These are phyloP conservation scores for Hypholoma sublateritium DNA, from an alignment of 768 basidiomycete species.

Conservation along the genomic window DNA sequence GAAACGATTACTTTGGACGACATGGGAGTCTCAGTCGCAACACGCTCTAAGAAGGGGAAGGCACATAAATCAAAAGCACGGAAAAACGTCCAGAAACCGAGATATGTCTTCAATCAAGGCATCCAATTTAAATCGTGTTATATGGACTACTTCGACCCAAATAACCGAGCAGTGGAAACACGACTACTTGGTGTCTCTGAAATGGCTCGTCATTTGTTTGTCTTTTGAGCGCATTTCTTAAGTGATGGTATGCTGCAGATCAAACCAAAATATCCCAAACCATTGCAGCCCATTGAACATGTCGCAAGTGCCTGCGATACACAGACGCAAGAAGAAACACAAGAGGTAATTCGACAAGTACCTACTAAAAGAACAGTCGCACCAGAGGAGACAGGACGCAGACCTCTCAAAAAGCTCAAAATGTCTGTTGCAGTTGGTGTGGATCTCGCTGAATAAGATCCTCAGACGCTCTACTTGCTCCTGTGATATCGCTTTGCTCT, in stretches of 20 bases:
- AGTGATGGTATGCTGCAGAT: slow-evolving; percentile 8
- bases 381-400: slow-evolving; percentile 20
- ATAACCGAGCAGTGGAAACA: slow-evolving; percentile 53
- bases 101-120: slow-evolving; percentile 56
- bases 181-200: slow-evolving; percentile 60
- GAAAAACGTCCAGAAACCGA: slow-evolving; percentile 51
- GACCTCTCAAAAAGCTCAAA: slow-evolving; percentile 62
- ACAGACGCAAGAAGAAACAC: slow-evolving; percentile 39
- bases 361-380: slow-evolving; percentile 13
- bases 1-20: slow-evolving; percentile 49
- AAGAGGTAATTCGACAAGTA: neutral
- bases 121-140: slow-evolving; percentile 49
- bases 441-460: slow-evolving; percentile 67
- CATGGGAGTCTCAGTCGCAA: slow-evolving; percentile 41
- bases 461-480: no score
- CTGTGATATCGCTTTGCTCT: no score
- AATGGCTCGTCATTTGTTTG: slow-evolving; percentile 35
- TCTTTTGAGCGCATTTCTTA: slow-evolving; percentile 5
- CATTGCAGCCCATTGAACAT: neutral
- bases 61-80: slow-evolving; percentile 39
- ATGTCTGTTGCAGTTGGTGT: slow-evolving; percentile 68
- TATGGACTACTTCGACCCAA: slow-evolving; percentile 67
- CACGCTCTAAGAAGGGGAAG: slow-evolving; percentile 36
- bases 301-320: slow-evolving; percentile 18
- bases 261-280: slow-evolving; percentile 8